A percentile compares a stretch with the other conserved stretches of the same genome.
phyloP scores from a whole-genome alignment of 129 eudicot species.

The Centrapalus pauciflorus region DNA sequence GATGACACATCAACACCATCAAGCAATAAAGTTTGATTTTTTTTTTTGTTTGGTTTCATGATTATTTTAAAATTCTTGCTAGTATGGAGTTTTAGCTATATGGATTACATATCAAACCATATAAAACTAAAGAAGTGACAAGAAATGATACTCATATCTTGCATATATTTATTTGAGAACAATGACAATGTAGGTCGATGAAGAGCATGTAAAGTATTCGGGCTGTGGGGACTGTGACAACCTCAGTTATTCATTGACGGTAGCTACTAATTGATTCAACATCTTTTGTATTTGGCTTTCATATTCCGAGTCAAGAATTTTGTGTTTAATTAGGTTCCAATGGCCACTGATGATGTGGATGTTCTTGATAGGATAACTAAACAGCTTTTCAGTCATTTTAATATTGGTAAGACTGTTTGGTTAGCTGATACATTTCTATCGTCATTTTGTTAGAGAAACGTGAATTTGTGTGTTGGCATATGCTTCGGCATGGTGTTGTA shows the following conservation, averaged over 20 bases:
- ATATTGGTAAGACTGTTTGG: conserved; percentile 44
- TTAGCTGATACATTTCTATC: no score
- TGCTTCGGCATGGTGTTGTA: no score
- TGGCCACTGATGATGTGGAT: conserved; percentile 79
- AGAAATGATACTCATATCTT: neutral
- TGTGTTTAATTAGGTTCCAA: conserved; percentile 52
- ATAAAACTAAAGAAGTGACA: neutral
- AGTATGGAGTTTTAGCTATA: neutral
- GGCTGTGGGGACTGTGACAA: conserved; percentile 94
- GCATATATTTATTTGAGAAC: no score
- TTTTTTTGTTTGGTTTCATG: neutral
- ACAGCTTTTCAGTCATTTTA: conserved; percentile 69
- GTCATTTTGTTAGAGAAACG: no score
- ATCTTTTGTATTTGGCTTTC: neutral
- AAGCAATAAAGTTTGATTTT: neutral
- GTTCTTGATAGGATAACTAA: conserved; percentile 64
- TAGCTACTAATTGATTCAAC: conserved; percentile 16
- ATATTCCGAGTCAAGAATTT: neutral
- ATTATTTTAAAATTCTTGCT: neutral
- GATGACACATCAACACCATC: no score
- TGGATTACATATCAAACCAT: neutral
- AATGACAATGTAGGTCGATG: conserved; percentile 51
- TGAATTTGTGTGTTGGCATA: no score
- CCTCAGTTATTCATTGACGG: conserved; percentile 86
- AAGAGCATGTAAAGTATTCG: conserved; percentile 83